Evolutionary conservation across 805 yeast genomes (phyloP).

Genomic region (Middelhovenomyces tepae): DNA sequence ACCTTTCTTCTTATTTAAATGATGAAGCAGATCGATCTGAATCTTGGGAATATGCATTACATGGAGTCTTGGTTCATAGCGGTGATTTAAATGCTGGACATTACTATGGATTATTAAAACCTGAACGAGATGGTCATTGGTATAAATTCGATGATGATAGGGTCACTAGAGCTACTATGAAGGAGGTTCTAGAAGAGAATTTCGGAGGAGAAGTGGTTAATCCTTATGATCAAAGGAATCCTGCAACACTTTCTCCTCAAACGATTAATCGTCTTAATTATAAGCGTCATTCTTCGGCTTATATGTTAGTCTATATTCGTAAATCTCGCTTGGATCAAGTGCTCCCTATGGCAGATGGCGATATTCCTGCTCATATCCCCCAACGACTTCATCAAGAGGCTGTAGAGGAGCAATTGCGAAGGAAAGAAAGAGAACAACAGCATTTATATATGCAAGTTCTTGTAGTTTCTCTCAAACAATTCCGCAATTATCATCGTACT

Average conservation of each 20-base stretch:
- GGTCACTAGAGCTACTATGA: constrained; percentile 77
- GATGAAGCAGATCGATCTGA: constrained; percentile 36
- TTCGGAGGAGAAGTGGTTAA: constrained; percentile 63
- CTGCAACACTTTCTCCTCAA: constrained; percentile 38
- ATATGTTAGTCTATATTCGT: constrained; percentile 90
- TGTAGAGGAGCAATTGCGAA: constrained; percentile 42
- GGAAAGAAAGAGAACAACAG: constrained; percentile 63
- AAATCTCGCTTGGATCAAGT: constrained; percentile 49
- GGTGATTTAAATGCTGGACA: constrained; percentile 97
- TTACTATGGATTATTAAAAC: constrained; percentile 89
- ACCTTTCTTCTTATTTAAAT: constrained; percentile 70
- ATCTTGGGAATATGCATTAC: constrained; percentile 72
- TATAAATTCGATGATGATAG: constrained; percentile 90
- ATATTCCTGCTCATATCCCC: constrained; percentile 62
- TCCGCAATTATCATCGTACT: constrained; percentile 57
- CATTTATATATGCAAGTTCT: constrained; percentile 52
- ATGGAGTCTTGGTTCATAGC: constrained; percentile 91
- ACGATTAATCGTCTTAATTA: constrained; percentile 37
- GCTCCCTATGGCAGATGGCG: constrained; percentile 45
- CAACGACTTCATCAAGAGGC: constrained; percentile 55
- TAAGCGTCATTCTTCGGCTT: constrained; percentile 86
- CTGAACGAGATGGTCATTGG: constrained; percentile 65
- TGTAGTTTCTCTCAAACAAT: constrained; percentile 45
- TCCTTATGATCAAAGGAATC: constrained; percentile 2
- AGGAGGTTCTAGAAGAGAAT: constrained; percentile 85